Conservation (phyloP, 169 alveolate species). For the Babesia ovis region DNA sequence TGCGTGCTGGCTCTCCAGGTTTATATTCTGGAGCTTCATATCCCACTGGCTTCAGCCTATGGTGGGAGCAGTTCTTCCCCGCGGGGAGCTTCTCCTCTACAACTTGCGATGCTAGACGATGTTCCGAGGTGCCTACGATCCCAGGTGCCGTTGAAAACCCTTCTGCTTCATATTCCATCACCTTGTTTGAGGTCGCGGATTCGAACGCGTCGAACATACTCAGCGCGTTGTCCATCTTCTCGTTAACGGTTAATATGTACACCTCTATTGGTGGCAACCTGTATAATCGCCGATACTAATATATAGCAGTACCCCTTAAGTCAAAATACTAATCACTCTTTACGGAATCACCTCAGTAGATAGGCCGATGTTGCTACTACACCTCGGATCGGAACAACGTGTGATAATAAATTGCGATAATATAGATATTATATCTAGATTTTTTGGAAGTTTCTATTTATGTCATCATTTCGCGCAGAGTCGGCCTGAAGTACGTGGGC, state of each 20-base stretch:
- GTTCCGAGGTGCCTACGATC: conserved; percentile 8
- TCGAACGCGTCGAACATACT: conserved; percentile 69
- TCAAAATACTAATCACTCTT: too few species aligned
- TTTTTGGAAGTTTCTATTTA: background rate
- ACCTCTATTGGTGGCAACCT: too few species aligned
- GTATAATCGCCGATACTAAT: too few species aligned
- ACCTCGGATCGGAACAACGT: background rate
- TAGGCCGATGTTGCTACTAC: too few species aligned
- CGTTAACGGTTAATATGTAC: too few species aligned
- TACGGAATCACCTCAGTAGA: too few species aligned
- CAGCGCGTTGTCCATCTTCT: conserved; percentile 51
- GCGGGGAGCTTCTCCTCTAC: conserved; percentile 46
- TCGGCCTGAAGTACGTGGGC: conserved; percentile 30
- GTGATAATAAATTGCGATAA: background rate
- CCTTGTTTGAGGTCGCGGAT: conserved; percentile 34
- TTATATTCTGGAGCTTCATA: conserved; percentile 39
- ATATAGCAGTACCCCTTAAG: too few species aligned
- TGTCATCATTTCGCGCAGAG: background rate
- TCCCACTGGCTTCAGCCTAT: conserved; percentile 48
- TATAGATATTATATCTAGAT: background rate
- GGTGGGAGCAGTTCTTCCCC: conserved; percentile 61
- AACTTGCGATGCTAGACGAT: conserved; percentile 41
- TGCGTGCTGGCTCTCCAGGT: conserved; percentile 82
- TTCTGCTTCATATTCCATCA: conserved; percentile 18
- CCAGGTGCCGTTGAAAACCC: conserved; percentile 34